Percentiles rank a stretch among this genome's conserved stretches.
These are phyloP conservation scores for Hymenochaete sp. DNA, from an alignment of 1,284 basidiomycete species.

Conservation along the genomic window DNA sequence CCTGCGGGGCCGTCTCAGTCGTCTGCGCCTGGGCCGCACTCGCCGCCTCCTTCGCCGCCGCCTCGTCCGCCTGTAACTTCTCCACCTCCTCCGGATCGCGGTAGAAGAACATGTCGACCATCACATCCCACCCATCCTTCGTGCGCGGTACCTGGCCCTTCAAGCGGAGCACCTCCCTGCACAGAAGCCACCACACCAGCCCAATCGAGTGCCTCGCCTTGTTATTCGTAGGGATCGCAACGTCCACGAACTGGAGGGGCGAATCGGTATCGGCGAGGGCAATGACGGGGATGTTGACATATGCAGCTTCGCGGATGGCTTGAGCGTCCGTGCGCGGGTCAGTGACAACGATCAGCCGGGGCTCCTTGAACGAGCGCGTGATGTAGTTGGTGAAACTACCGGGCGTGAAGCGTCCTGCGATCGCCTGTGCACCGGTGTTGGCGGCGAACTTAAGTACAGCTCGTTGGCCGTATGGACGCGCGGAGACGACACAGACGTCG, in stretches of 20 bases:
- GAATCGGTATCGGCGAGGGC: conserved; percentile 98
- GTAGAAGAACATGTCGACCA: conserved; percentile 99
- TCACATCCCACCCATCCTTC: conserved; percentile 89
- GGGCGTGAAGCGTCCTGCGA: conserved; percentile 98
- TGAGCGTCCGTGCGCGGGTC: conserved; percentile 99
- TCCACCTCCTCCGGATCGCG: conserved; percentile 98
- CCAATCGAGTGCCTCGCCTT: conserved; percentile 96
- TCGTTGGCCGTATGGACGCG: conserved; percentile 97
- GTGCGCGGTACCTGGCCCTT: conserved; percentile 88
- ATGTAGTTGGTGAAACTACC: conserved; percentile 99
- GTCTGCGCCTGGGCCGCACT: conserved; percentile 40
- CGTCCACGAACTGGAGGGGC: conserved; percentile 93
- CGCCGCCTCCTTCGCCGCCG: conserved; percentile 68
- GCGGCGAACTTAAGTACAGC: conserved; percentile 97
- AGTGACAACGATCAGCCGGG: conserved; percentile 94
- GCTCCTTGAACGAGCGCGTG: conserved; percentile 99
- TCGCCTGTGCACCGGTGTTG: conserved; percentile 97
- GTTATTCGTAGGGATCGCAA: conserved; percentile 99
- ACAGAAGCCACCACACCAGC: conserved; percentile 98
- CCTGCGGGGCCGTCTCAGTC: conserved; percentile 46
- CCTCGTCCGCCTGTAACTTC: conserved; percentile 91
- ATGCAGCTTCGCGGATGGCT: conserved; percentile 98
- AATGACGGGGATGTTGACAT: conserved; percentile 99
- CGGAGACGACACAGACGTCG: conserved; percentile 96
- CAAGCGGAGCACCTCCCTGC: conserved; percentile 94